Evolutionary conservation across 2,329 filamentous ascomycete genomes (phyloP).

Genomic region (Colletotrichum spaethianum): DNA sequence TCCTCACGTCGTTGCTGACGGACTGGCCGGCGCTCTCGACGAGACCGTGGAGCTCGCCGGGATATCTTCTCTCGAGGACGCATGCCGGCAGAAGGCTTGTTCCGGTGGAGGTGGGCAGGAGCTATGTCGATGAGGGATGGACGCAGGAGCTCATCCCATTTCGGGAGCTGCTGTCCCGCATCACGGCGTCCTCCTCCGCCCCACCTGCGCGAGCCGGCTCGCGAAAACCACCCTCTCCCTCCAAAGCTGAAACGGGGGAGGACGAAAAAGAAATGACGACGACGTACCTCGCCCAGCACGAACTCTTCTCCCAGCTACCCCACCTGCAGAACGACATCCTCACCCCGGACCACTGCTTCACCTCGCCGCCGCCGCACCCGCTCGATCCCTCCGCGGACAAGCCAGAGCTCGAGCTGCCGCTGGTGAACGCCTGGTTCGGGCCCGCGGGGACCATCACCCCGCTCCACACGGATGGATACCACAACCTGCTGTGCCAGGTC

Average conservation of each 20-base stretch:
- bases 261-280: background rate
- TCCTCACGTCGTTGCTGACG: slow-evolving; percentile 76
- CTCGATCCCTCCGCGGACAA: slow-evolving; percentile 19
- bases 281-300: slow-evolving; percentile 89
- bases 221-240: background rate
- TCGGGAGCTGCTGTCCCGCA: slow-evolving; percentile 76
- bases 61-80: slow-evolving; percentile 82
- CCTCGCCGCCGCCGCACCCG: slow-evolving; percentile 73
- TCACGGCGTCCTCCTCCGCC: slow-evolving; percentile 53
- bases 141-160: slow-evolving; percentile 86
- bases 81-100: slow-evolving; percentile 84
- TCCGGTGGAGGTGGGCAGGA: slow-evolving; percentile 87
- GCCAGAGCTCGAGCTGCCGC: slow-evolving; percentile 35
- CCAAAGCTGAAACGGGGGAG: too few species aligned
- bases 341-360: slow-evolving; percentile 89
- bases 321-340: slow-evolving; percentile 80
- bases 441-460: slow-evolving; percentile 91
- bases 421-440: slow-evolving; percentile 92
- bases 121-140: slow-evolving; percentile 90
- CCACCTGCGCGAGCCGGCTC: too few species aligned
- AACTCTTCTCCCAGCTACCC: slow-evolving; percentile 88
- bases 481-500: slow-evolving; percentile 92
- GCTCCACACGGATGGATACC: slow-evolving; percentile 92
- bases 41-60: slow-evolving; percentile 78
- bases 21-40: slow-evolving; percentile 84